These are phyloP conservation scores for Epichloe coenophiala DNA, from an alignment of 2,329 filamentous ascomycete genomes.

Conservation along the genomic window DNA sequence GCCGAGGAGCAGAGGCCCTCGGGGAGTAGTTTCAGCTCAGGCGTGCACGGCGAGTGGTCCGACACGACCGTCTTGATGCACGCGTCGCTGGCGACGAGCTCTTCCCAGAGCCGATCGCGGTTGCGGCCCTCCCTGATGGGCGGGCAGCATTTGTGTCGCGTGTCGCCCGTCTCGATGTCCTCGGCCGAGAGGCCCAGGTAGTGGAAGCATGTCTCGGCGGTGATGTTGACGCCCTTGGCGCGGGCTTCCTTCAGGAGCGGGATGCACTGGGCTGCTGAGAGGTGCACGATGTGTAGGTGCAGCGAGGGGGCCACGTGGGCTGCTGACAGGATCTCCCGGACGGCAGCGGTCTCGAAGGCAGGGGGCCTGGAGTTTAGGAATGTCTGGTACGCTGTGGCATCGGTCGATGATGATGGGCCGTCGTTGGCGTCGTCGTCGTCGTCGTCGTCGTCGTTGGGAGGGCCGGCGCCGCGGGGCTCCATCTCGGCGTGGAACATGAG, in stretches of 20 bases:
- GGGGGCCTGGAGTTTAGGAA: constrained; percentile 87
- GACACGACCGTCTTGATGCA: constrained; percentile 87
- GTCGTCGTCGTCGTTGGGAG: too few species aligned
- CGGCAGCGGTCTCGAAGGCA: constrained; percentile 79
- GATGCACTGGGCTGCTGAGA: constrained; percentile 80
- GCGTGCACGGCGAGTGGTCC: constrained; percentile 93
- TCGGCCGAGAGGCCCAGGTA: constrained; percentile 79
- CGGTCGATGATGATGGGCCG: constrained; percentile 14
- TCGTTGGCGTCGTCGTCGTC: not conserved
- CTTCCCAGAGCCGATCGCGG: constrained; percentile 76
- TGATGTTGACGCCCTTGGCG: constrained; percentile 64
- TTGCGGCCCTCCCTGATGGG: constrained; percentile 74
- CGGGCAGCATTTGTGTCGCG: constrained; percentile 87
- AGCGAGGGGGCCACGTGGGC: constrained; percentile 69
- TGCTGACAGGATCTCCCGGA: constrained; percentile 73
- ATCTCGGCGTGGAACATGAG: constrained; percentile 99
- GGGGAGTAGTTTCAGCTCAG: constrained; percentile 81
- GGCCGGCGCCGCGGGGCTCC: too few species aligned
- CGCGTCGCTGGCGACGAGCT: constrained; percentile 56
- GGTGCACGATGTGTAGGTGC: constrained; percentile 84
- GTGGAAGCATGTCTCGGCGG: constrained; percentile 91
- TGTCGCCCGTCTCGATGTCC: constrained; percentile 71
- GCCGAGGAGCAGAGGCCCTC: constrained; percentile 10
- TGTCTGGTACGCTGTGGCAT: constrained; percentile 67
- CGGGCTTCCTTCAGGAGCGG: constrained; percentile 66